Evolutionary conservation across 164 flowering plant species (phyloP), one percentile per base, ranked within the genome.

Genomic region (Buxus sempervirens): DNA sequence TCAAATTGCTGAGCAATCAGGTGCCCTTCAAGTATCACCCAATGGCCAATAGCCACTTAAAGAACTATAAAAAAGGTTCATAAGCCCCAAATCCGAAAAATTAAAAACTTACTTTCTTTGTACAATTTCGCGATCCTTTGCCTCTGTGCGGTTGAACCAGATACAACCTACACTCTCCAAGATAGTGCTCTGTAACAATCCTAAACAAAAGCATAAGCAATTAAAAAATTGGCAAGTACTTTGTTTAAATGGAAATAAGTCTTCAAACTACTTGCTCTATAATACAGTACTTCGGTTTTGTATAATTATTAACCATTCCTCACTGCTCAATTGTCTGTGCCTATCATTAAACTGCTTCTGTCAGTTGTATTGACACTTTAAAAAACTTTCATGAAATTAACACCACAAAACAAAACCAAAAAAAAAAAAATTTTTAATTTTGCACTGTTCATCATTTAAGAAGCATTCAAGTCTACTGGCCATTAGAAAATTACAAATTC

Each of bases 131-230:
- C 99, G 96, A 80, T 93, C 99, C 77, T 90, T 91, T 62, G 88
- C 85, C 77, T 93, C 99, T 24, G 93, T 25, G 10, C 98, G 93
- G 57, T 96, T 91, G 82, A 96, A 96, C 98, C 99, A 96, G 70
- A 93, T 93, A 71, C 99, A 91, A 67, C 99, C 98, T 45, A 91
- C 82, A 72, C 96, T 93, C 82, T 96, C 98, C 76, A 96, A 77
- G 49, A 90, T 83, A 57, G 97, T 93, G 80, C 89, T 90, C 71
- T 96, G 99, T 75, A 93, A 61, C 59, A 93, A 76, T 63, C 99
- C 99, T 95, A 72, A 54, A 58, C 42, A 62, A 75, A n/a, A 60
- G 32, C 24, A 59, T n/a, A 24, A 38, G 41, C 7, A 19, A 42
- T 14, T n/a, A 4, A 38, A n/a, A 5, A 23, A 66, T 9, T 13